Evolutionary conservation across 805 yeast species (phyloP).

Genomic region (Wickerhamiella sergipiensis): DNA sequence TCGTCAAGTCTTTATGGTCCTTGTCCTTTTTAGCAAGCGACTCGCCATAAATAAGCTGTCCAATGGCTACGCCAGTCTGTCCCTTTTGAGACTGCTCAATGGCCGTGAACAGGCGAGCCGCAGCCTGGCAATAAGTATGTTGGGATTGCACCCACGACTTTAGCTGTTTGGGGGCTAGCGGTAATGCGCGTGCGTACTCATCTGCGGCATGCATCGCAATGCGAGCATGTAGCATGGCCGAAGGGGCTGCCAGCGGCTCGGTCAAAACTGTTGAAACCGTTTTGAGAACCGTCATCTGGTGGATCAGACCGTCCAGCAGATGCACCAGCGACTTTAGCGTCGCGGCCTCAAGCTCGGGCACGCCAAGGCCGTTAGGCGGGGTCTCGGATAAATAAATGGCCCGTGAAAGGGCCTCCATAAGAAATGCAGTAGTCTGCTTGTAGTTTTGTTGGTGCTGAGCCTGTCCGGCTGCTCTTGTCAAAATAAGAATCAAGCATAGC

Average conservation of each 20-base stretch:
- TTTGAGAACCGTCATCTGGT: constrained; percentile 7
- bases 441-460: constrained; percentile 5
- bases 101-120: constrained; percentile 19
- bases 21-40: neutral
- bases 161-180: constrained; percentile 14
- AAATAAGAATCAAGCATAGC: constrained; percentile 15
- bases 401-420: constrained; percentile 17
- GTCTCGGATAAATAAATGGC: constrained; percentile 10
- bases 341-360: constrained; percentile 14
- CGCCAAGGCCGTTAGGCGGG: neutral
- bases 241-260: constrained; percentile 8
- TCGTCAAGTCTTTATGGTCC: constrained; percentile 5
- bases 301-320: constrained; percentile 20
- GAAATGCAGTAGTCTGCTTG: constrained; percentile 19
- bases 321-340: constrained; percentile 15
- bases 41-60: constrained; percentile 7
- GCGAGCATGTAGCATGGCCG: constrained; percentile 20
- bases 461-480: constrained; percentile 10
- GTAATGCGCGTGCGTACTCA: constrained; percentile 19
- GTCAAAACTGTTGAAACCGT: constrained; percentile 4
- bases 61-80: constrained; percentile 21
- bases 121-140: constrained; percentile 17
- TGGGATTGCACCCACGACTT: constrained; percentile 19
- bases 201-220: constrained; percentile 23
- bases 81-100: constrained; percentile 17